Conservation (phyloP, 2,329 filamentous ascomycete species). For the Didymella sp. region DNA sequence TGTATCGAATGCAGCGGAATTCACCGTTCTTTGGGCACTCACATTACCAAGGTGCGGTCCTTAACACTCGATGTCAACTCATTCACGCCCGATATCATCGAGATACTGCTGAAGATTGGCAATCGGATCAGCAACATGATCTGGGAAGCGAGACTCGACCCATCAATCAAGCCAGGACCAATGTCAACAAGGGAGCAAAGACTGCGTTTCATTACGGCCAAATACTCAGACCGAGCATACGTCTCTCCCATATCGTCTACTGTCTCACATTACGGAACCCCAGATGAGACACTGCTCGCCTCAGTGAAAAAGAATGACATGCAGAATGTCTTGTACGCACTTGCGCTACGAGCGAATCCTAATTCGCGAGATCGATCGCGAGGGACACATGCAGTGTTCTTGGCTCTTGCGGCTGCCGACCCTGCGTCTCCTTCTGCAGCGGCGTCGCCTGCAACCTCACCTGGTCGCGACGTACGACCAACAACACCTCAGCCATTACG, state of each 20-base stretch:
- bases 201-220: slow-evolving; percentile 91
- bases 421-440: slow-evolving; percentile 74
- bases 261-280: slow-evolving; percentile 75
- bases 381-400: slow-evolving; percentile 85
- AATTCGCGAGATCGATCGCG: slow-evolving; percentile 81
- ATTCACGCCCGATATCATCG: slow-evolving; percentile 96
- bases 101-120: slow-evolving; percentile 87
- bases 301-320: slow-evolving; percentile 97
- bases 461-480: slow-evolving; percentile 52
- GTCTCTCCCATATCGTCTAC: slow-evolving; percentile 80
- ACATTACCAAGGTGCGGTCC: slow-evolving; percentile 96
- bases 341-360: slow-evolving; percentile 85
- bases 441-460: slow-evolving; percentile 53
- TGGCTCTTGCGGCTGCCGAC: slow-evolving; percentile 91
- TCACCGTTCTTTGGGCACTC: slow-evolving; percentile 92
- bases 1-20: slow-evolving; percentile 99
- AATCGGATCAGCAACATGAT: slow-evolving; percentile 96
- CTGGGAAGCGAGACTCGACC: slow-evolving; percentile 88
- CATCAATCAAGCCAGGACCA: slow-evolving; percentile 72
- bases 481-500: slow-evolving; percentile 51
- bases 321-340: slow-evolving; percentile 86
- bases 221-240: slow-evolving; percentile 85
- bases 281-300: slow-evolving; percentile 88
- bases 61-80: slow-evolving; percentile 94
- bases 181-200: slow-evolving; percentile 87